Evolutionary conservation across 345 rosid genomes (phyloP).

Genomic region (Odontarrhena argentea): DNA sequence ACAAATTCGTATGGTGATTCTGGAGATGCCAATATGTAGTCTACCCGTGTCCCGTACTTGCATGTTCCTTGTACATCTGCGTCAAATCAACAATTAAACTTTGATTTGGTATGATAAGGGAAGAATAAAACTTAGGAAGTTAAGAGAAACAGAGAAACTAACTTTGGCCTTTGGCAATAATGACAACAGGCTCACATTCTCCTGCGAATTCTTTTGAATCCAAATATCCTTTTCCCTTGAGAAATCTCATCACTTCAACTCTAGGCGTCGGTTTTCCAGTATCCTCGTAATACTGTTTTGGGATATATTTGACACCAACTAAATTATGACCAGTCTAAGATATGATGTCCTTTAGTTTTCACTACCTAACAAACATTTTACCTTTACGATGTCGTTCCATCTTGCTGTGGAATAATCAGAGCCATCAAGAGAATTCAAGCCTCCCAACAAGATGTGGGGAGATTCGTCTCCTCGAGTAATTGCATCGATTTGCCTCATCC

Average conservation of each 20-base stretch:
- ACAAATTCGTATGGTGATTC: slow-evolving; percentile 62
- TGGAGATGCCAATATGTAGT: slow-evolving; percentile 72
- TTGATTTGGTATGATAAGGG: neutral
- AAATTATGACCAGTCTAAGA: neutral
- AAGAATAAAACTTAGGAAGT: neutral
- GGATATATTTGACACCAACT: slow-evolving; percentile 1
- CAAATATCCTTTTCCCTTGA: slow-evolving; percentile 62
- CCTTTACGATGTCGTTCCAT: slow-evolving; percentile 89
- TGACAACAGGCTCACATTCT: slow-evolving; percentile 93
- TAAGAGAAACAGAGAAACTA: slow-evolving; percentile 17
- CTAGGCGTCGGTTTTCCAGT: slow-evolving; percentile 90
- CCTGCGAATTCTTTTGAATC: slow-evolving; percentile 82
- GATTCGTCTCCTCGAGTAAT: slow-evolving; percentile 59
- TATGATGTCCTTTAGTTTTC: neutral
- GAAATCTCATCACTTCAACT: slow-evolving; percentile 63
- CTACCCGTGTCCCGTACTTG: slow-evolving; percentile 92
- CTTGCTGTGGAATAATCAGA: slow-evolving; percentile 82
- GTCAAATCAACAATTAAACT: slow-evolving; percentile 3
- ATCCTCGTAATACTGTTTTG: slow-evolving; percentile 71
- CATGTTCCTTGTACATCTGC: slow-evolving; percentile 95
- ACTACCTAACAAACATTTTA: neutral
- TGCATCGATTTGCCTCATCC: slow-evolving; percentile 84
- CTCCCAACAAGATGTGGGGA: slow-evolving; percentile 79
- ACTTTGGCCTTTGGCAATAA: slow-evolving; percentile 96
- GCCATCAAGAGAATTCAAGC: slow-evolving; percentile 70